Conservation (phyloP, 1,284 basidiomycete genomes). For the Lentinula novae-zelandiae region DNA sequence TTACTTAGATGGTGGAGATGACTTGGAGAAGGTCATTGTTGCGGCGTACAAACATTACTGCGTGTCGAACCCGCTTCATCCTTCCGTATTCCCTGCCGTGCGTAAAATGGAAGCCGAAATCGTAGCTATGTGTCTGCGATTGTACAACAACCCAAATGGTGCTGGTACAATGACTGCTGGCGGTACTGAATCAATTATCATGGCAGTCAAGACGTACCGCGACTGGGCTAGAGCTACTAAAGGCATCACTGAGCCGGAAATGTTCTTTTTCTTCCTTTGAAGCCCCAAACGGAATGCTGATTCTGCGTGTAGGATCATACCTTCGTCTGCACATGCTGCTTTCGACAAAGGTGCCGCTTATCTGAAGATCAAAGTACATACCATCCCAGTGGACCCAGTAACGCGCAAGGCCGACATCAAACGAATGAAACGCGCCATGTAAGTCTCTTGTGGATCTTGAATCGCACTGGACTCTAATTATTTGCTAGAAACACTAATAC, state of each 20-base stretch:
- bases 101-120: conserved; percentile 98
- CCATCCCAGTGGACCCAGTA: conserved; percentile 79
- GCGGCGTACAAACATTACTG: conserved; percentile 70
- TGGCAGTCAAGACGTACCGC: conserved; percentile 91
- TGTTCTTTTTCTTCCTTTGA: conserved; percentile 41
- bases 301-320: conserved; percentile 61
- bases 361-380: conserved; percentile 89
- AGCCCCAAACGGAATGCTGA: background rate
- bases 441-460: conserved; percentile 27
- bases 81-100: conserved; percentile 92
- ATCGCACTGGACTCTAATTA: conserved; percentile 3
- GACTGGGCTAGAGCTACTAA: conserved; percentile 89
- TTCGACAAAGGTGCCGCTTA: conserved; percentile 94
- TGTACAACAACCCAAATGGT: conserved; percentile 83
- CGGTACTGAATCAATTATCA: conserved; percentile 94
- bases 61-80: conserved; percentile 90
- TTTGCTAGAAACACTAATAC: conserved; percentile 70
- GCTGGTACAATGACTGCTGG: conserved; percentile 94
- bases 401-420: conserved; percentile 83
- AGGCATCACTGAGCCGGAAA: conserved; percentile 90
- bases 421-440: conserved; percentile 84
- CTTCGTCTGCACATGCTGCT: conserved; percentile 87
- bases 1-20: conserved; percentile 74
- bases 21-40: conserved; percentile 70
- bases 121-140: conserved; percentile 87